These are phyloP conservation scores for Colletotrichum orbiculare DNA, from an alignment of 2,329 filamentous ascomycete species.

Conservation along the genomic window DNA sequence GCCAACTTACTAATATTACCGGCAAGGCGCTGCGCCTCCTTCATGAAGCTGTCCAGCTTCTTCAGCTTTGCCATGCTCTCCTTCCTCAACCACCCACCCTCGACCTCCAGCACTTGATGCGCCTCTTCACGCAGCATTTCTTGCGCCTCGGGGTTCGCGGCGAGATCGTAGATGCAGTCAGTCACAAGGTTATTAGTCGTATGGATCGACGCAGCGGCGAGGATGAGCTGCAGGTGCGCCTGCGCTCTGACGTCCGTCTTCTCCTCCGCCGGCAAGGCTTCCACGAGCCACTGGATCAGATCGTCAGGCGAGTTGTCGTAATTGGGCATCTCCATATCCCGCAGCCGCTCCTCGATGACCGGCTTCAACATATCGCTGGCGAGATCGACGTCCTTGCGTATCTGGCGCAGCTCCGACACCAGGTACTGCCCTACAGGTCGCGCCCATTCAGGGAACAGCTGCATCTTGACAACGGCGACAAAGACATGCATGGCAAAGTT, in stretches of 20 bases:
- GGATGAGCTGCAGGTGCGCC: slow-evolving; percentile 56
- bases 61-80: slow-evolving; percentile 56
- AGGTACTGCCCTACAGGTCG: slow-evolving; percentile 58
- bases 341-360: slow-evolving; percentile 58
- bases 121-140: slow-evolving; percentile 62
- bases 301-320: slow-evolving; percentile 53
- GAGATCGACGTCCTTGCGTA: slow-evolving; percentile 54
- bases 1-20: slow-evolving; percentile 54
- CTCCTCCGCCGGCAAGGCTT: slow-evolving; percentile 52
- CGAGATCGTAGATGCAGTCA: slow-evolving; percentile 63
- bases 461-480: slow-evolving; percentile 59
- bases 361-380: slow-evolving; percentile 58
- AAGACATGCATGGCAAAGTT: slow-evolving; percentile 63
- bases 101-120: slow-evolving; percentile 51
- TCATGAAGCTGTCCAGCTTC: slow-evolving; percentile 62
- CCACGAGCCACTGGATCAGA: slow-evolving; percentile 58
- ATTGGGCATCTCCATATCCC: slow-evolving; percentile 50
- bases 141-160: slow-evolving; percentile 58
- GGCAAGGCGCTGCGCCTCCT: slow-evolving; percentile 53
- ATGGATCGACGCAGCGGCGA: slow-evolving; percentile 58
- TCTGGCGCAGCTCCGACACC: slow-evolving; percentile 58
- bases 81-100: slow-evolving; percentile 55
- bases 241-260: slow-evolving; percentile 51
- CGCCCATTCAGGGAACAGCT: slow-evolving; percentile 62
- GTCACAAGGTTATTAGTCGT: slow-evolving; percentile 57